A percentile compares a stretch with the other conserved stretches of the same genome.
These are phyloP conservation scores for Chrysanthemum lavandulifolium DNA, from an alignment of 129 eudicot genomes.

Conservation along the genomic window DNA sequence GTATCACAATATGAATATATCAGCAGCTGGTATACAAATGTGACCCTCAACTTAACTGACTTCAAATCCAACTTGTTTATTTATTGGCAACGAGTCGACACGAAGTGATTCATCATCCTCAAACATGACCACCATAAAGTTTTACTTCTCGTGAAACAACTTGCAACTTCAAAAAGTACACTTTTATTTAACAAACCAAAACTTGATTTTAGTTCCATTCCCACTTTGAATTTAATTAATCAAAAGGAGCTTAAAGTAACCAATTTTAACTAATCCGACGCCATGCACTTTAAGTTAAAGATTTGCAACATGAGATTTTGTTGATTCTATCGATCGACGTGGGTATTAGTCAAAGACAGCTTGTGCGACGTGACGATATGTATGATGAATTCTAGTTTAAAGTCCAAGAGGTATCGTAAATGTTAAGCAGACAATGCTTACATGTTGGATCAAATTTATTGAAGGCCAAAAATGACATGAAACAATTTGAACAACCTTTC, in stretches of 20 bases:
- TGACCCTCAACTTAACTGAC: slow-evolving; percentile 48
- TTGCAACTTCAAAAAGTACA: slow-evolving; percentile 29
- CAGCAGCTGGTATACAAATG: slow-evolving; percentile 22
- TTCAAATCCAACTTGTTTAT: slow-evolving; percentile 17
- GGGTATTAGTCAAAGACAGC: slow-evolving; percentile 10
- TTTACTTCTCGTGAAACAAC: slow-evolving; percentile 29
- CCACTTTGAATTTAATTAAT: slow-evolving; percentile 7
- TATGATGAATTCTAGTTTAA: neutral
- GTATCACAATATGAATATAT: neutral
- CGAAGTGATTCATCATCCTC: no score
- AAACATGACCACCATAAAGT: neutral
- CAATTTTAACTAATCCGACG: neutral
- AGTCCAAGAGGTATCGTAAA: slow-evolving; percentile 30
- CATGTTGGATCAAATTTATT: slow-evolving; percentile 16
- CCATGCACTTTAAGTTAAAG: slow-evolving; percentile 5
- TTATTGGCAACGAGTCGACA: no score
- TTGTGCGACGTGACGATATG: neutral
- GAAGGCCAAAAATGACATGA: slow-evolving; percentile 18
- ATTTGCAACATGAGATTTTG: neutral
- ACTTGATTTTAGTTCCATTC: slow-evolving; percentile 5
- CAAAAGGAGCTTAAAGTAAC: neutral
- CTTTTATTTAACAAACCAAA: slow-evolving; percentile 20
- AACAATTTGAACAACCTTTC: slow-evolving; percentile 10
- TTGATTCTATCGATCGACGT: neutral
- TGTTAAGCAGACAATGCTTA: slow-evolving; percentile 26